Base-by-base conservation (phyloP, 495 filamentous ascomycete genomes). In the Daldinia grandis region DNA sequence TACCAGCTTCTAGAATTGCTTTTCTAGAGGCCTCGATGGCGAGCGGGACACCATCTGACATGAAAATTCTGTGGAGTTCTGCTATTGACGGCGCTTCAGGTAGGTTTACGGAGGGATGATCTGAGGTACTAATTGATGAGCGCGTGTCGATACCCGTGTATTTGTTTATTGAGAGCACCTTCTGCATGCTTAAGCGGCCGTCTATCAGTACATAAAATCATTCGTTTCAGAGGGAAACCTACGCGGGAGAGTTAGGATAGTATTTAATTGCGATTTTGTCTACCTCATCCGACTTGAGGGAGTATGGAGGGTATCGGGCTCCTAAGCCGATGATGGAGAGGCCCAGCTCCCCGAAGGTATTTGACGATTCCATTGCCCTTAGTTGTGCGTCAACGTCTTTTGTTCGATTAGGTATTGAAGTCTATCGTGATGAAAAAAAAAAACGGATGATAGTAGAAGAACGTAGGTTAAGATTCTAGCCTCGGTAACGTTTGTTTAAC, bases 91-190 rank as follows among this genome's bases (percentile, higher is more conserved):
- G 89, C 3, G 87, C 78, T 7, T 76, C 74, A 12, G 79, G 78
- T 50, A 82, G 77, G 64, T 88, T 88, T n/a, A 86, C 85, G 33
- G 87, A 58, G 1, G 84, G 82, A 73, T 89, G 83, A 68, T 89
- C 83, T 19, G 84, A 81, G 1, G 80, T 79, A 35, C 86, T 87
- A 62, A 91, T 83, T 12, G 86, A 87, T 59, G 87, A 86, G 31
- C 88, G 85, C 30, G 81, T 80, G 51, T 90, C 87, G 47, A 91
- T 91, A 40, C 88, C 88, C 1, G 88, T 89, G 68, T 80, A 87
- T 53, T 81, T 80, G 78, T 91, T 91, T 79, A 91, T 88, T 31
- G 81, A 78, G 42, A 88, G 84, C 40, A 91, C 81, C 74, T 86
- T 88, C 55, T 81, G 77, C 84, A 87, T 84, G 40, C 84, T 87